Evolutionary conservation across 2,329 filamentous ascomycete genomes (phyloP).

Genomic region (Hypoxylon sp.): DNA sequence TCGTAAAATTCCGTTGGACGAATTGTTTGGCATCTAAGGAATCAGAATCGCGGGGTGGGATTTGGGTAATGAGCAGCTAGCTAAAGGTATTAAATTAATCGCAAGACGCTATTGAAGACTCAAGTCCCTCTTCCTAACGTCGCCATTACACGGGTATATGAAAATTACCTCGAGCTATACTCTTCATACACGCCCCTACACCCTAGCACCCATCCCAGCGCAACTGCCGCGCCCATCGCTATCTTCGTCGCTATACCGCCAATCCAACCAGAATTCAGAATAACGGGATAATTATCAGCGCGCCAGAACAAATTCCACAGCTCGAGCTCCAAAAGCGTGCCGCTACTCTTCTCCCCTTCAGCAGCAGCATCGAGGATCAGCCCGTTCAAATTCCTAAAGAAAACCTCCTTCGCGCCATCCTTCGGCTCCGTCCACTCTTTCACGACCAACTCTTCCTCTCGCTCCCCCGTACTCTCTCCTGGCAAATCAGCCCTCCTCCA

Average conservation of each 20-base stretch:
- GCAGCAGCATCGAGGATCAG: slow-evolving; percentile 54
- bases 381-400: slow-evolving; percentile 66
- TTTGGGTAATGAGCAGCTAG: too few relatives aligned
- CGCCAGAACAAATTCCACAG: slow-evolving; percentile 48
- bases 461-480: slow-evolving; percentile 42
- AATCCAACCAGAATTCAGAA: slow-evolving; percentile 26
- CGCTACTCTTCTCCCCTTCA: slow-evolving; percentile 9
- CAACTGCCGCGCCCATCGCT: slow-evolving; percentile 38
- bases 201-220: slow-evolving; percentile 42
- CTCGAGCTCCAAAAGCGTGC: slow-evolving; percentile 41
- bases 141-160: not conserved
- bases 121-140: too few relatives aligned
- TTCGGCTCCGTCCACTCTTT: slow-evolving; percentile 62
- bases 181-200: slow-evolving; percentile 44
- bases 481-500: slow-evolving; percentile 59
- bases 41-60: too few relatives aligned
- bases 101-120: too few relatives aligned
- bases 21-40: too few relatives aligned
- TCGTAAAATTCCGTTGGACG: too few relatives aligned
- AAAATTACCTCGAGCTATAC: slow-evolving; percentile 23
- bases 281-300: slow-evolving; percentile 48
- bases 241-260: slow-evolving; percentile 39
- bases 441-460: slow-evolving; percentile 54
- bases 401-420: slow-evolving; percentile 62
- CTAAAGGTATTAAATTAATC: too few relatives aligned